Evolutionary conservation across 139 green algal species (phyloP), one percentile per base, ranked within the genome.

Genomic region (Chlorella sp.): DNA sequence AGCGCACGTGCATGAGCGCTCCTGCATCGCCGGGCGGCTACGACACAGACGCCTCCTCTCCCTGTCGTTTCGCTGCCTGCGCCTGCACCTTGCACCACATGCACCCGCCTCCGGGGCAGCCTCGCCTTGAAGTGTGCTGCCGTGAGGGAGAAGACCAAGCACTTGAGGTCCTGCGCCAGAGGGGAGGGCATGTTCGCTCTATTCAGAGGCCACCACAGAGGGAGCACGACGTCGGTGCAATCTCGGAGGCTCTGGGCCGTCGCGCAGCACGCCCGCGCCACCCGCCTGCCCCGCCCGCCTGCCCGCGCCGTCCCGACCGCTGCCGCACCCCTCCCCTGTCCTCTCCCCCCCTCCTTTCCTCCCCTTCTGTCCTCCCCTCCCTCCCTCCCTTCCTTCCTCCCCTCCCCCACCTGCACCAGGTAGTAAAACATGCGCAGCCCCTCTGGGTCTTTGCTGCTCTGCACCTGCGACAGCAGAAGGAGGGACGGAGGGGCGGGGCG

Each of bases 401-500:
- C 5, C 25, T 31, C 33, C 3, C 80, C 19, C 50, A 90, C 92
- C 90, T 97, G 94, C 35, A 98, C 94, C 17, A 99, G 79, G 83
- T 99, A 99, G 86, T 99, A 99, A 80, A 99, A 99, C 7, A 95
- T 87, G 6, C 92, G 75, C 31, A 99, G 84, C 12, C 96, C 96
- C 61, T 99, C 95, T 27, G 96, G 95, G 82, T 99, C 96, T 71
- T 98, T 95, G 86, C 91, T 97, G 65, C 91, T 88, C 77, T 97
- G 91, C 46, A 99, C 95, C 74, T 98, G 93, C 41, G 97, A 68
- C n/a, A n/a, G n/a, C n/a, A 21, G 23, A 63, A 63, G 56, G 23
- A 38, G 21, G 56, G 56, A 14, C 33, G 56, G 14, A 55, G 46
- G 14, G 46, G 46, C 46, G 46, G 17, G 46, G 46, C 27, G 59